Conservation (phyloP, 2,329 filamentous ascomycete species). For the Aspergillus quadrilineatus region DNA sequence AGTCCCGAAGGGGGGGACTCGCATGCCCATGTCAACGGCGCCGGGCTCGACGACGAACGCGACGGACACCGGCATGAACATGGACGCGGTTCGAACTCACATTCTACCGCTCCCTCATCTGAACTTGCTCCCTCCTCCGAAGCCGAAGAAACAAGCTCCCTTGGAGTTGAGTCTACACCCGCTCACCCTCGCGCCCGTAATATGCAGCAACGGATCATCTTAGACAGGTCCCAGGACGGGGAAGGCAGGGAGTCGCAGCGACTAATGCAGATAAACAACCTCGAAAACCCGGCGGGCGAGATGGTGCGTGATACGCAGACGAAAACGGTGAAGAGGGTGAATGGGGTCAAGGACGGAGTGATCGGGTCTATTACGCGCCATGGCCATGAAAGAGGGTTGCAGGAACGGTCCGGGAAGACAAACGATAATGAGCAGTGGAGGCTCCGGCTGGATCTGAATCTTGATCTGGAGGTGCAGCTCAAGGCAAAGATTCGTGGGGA, state of each 20-base stretch:
- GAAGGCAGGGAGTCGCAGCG: background rate
- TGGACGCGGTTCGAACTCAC: too few relatives aligned
- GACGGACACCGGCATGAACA: background rate
- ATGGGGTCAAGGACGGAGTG: too few relatives aligned
- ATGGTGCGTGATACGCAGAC: background rate
- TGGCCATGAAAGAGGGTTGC: background rate
- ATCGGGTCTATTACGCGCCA: background rate
- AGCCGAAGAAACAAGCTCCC: background rate
- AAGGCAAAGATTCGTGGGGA: constrained; percentile 86
- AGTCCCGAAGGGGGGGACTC: background rate
- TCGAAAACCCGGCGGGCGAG: background rate
- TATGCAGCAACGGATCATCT: background rate
- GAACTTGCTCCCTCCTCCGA: background rate
- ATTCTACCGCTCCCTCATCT: background rate
- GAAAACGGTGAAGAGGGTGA: background rate
- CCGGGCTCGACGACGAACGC: background rate
- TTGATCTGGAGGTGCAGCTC: constrained; percentile 80
- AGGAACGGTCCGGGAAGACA: background rate
- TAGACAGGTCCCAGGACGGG: background rate
- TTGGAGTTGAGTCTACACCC: background rate
- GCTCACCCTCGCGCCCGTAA: background rate
- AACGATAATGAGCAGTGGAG: constrained; percentile 39
- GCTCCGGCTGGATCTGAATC: constrained; percentile 71
- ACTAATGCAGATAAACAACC: background rate
- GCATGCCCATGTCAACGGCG: too few relatives aligned